Evolutionary conservation across 371 early-diverging fungal species (phyloP), one percentile per base, ranked within the genome.

Genomic region (Mycotypha africana): DNA sequence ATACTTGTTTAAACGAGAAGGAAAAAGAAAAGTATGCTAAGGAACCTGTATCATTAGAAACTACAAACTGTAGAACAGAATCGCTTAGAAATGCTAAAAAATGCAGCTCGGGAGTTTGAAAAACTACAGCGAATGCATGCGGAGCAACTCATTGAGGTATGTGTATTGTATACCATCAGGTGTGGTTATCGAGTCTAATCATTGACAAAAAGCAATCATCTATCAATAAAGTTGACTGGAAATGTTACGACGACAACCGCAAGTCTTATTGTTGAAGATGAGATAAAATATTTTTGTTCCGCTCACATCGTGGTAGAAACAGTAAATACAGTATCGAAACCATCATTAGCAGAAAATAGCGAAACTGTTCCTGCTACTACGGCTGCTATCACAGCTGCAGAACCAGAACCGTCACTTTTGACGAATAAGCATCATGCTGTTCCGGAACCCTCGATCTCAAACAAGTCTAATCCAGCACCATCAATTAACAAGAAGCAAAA

Each of bases 11-110:
- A n/a, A n/a, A n/a, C n/a, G n/a, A n/a, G n/a, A 9, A 17, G 21
- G 15, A n/a, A n/a, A n/a, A n/a, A n/a, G n/a, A n/a, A n/a, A n/a
- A n/a, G n/a, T n/a, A n/a, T n/a, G n/a, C n/a, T n/a, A n/a, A n/a
- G n/a, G n/a, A n/a, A n/a, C n/a, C n/a, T n/a, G 14, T n/a, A 33
- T 11, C 15, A 11, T 14, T 33, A 76, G 74, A 69, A 68, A 65
- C 64, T 60, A 31, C 73, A 78, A 62, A 14, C 45, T 8, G 53
- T 78, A 19, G 81, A 81, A 47, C 68, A 74, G 33, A 37, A 49
- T 28, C 67, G 78, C 11, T 68, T 63, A 45, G 50, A 66, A 4
- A 51, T 49, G 20, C 14, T 76, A 17, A 73, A 75, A 44, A 59
- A 56, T 10, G 34, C 46, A 6, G 56, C 75, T 6, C 53, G 53